Conservation (phyloP, 345 rosid genomes). For the Pistacia atlantica region DNA sequence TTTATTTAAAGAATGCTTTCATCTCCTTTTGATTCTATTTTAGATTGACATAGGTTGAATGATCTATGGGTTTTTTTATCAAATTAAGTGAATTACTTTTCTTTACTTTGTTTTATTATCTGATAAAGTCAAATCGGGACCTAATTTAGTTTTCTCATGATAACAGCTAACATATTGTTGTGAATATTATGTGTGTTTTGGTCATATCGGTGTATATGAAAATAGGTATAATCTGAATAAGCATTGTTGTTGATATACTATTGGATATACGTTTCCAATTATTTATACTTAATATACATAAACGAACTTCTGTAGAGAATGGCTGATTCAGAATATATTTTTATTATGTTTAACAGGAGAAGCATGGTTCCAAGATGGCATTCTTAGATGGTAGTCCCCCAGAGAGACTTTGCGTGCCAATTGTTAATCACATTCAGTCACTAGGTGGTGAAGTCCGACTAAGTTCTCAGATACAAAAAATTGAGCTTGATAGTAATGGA, state of each 20-base stretch:
- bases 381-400: conserved; percentile 98
- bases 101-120: neutral
- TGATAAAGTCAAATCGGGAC: neutral
- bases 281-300: neutral
- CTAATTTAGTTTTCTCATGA: neutral
- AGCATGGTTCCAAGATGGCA: conserved; percentile 97
- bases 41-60: neutral
- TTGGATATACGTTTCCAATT: neutral
- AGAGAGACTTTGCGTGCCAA: conserved; percentile 89
- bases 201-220: neutral
- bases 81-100: neutral
- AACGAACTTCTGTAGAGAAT: conserved; percentile 5
- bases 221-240: neutral
- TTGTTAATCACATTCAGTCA: conserved; percentile 72
- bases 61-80: neutral
- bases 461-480: conserved; percentile 76
- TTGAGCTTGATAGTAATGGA: conserved; percentile 79
- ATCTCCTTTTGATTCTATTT: neutral
- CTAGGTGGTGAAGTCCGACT: conserved; percentile 82
- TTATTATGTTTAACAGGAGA: conserved; percentile 59
- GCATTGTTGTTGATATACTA: neutral
- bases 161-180: neutral
- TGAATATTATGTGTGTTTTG: neutral
- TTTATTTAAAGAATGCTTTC: neutral
- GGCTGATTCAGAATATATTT: conserved; percentile 15